Evolutionary conservation across 176 grass and related monocot species (phyloP), one percentile per base, ranked within the genome.

Genomic region (Eleusine coracana): DNA sequence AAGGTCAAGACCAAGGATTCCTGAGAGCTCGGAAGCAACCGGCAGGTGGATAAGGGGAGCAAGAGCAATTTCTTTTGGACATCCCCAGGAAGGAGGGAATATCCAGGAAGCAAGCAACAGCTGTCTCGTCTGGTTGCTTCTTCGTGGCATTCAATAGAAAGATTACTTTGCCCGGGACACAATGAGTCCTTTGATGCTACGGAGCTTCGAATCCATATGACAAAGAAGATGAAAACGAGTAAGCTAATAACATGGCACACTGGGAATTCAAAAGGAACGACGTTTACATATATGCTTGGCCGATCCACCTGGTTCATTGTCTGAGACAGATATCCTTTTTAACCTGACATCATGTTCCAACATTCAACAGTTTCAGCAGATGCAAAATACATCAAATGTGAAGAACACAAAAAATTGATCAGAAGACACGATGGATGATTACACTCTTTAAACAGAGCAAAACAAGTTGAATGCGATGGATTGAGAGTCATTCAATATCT

Each of bases 21-120:
- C 18, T 37, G 20, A 60, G 79, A 83, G 50, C 49, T 51, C 29
- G 76, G 78, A 86, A 73, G 88, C 83, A 77, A 78, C 70, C 62
- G 27, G 52, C 45, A 77, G 64, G 31, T 89, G 71, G 66, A 59
- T 77, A 5, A 75, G 51, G 28, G 60, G 10, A 46, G 44, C 44
- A 46, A 82, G 59, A 51, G 48, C 60, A 82, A 78, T 73, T 70
- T 54, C 29, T 36, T 81, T 86, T 61, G 59, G 73, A 78, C 59
- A 34, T 73, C 59, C 31, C 2, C 78, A 37, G 52, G 6, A 65
- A 37, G 25, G 6, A 69, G 38, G 37, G 66, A 58, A 71, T 66
- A 71, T 59, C 83, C 46, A 14, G 42, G 34, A 83, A 80, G 69
- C 69, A 80, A 83, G 80, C 75, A 83, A 77, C 79, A 46, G 36